phyloP scores from a whole-genome alignment of 1,284 basidiomycete genomes.

The Cronartium quercuum region DNA sequence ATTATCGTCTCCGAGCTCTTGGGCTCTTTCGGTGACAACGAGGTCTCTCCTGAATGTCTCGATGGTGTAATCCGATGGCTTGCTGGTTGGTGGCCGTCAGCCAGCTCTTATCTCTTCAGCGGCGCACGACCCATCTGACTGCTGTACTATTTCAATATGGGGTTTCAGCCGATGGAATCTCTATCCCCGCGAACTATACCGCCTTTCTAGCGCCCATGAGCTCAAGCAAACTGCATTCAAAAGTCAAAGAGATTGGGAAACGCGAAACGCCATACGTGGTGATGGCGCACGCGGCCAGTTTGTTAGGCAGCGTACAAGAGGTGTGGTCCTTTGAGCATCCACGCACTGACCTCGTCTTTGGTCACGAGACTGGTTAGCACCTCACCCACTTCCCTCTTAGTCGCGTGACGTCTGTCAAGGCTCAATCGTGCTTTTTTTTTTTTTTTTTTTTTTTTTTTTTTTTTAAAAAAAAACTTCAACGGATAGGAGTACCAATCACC shows the following conservation, averaged over 20 bases:
- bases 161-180: constrained; percentile 72
- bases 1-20: constrained; percentile 92
- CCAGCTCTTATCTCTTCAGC: constrained; percentile 37
- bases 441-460: not conserved
- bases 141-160: constrained; percentile 41
- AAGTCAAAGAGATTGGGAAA: constrained; percentile 54
- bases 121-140: constrained; percentile 41
- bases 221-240: constrained; percentile 82
- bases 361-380: constrained; percentile 59
- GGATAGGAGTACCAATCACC: constrained; percentile 49
- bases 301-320: constrained; percentile 79
- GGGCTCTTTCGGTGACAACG: constrained; percentile 97
- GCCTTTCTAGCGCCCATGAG: constrained; percentile 89
- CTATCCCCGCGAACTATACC: constrained; percentile 91
- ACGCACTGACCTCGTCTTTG: constrained; percentile 65
- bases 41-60: constrained; percentile 92
- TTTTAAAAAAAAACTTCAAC: constrained; percentile 46
- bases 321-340: constrained; percentile 99
- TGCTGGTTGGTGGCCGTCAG: constrained; percentile 59
- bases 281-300: constrained; percentile 87
- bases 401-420: too few species aligned
- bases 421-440: not conserved
- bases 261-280: constrained; percentile 94
- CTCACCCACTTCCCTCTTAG: too few species aligned
- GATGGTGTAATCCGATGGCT: constrained; percentile 90